Evolutionary conservation across 257 asterid genomes (phyloP), one percentile per base, ranked within the genome.

Genomic region (Salvia splendens): DNA sequence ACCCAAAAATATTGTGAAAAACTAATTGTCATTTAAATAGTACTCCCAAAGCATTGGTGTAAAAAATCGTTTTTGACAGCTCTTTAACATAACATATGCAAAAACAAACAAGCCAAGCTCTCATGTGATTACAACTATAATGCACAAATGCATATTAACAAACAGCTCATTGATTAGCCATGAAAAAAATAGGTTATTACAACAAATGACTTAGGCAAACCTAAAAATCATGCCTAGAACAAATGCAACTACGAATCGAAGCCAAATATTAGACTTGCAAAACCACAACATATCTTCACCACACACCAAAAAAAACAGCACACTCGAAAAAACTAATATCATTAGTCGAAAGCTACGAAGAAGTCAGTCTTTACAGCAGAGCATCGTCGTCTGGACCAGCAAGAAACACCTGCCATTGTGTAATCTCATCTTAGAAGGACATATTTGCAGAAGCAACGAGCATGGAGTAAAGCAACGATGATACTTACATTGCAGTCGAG

Each of bases 341-440:
- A 68, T 73, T 77, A 75, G 81, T 70, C 41, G 69, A 57, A 74
- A 61, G 43, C 72, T 71, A 71, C 48, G 75, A 69, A 51, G 70
- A 61, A 60, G 79, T 80, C 82, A 68, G 84, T 83, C 79, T 72
- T 83, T 83, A 93, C 82, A 90, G 67, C 82, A 90, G 63, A 12
- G 95, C 99, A 38, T 93, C 96, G 5, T 93, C 99, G 47, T 90
- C 99, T 62, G 97, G 99, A 70, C 99, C 99, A 12, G 94, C 97
- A 71, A 93, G 97, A 71, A 85, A 74, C 8, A 93, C 92, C 99
- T 93, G 74, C 68, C 45, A 16, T 75, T 71, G 43, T 58, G 5
- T 64, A 11, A 38, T 57, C 24, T 17, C 20, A 7, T 11, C 5
- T 67, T 64, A 69, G 24, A 12, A 12, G 30, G 24, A 40, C 12